These are phyloP conservation scores for Cenococcum geophilum DNA, from an alignment of 495 filamentous ascomycete genomes.

Conservation along the genomic window DNA sequence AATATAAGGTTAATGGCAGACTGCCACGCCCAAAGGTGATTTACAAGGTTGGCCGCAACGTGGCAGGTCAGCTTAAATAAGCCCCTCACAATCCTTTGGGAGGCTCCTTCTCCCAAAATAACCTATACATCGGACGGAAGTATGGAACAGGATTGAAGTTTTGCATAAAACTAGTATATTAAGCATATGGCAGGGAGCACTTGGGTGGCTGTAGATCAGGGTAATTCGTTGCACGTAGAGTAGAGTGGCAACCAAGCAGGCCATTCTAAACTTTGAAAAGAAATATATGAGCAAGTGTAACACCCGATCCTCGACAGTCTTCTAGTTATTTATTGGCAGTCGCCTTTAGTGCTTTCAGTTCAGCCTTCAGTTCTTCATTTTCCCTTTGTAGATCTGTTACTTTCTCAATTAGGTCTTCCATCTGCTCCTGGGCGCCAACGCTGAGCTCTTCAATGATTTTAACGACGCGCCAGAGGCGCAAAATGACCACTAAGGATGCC, in stretches of 20 bases:
- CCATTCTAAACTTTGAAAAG: too few species aligned
- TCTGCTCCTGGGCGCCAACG: constrained; percentile 51
- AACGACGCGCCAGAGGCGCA: constrained; percentile 63
- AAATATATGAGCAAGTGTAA: too few species aligned
- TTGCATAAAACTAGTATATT: neutral
- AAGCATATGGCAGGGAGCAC: neutral
- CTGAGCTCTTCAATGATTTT: constrained; percentile 62
- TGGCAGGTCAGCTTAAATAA: constrained; percentile 1
- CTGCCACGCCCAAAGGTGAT: constrained; percentile 12
- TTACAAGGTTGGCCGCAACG: constrained; percentile 18
- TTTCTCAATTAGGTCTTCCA: constrained; percentile 42
- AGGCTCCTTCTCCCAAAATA: too few species aligned
- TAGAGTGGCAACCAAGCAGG: neutral
- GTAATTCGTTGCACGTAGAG: neutral
- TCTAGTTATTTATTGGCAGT: neutral
- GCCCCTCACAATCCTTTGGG: neutral
- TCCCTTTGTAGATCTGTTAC: constrained; percentile 44
- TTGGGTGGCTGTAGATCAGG: neutral
- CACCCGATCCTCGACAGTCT: neutral
- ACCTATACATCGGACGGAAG: too few species aligned
- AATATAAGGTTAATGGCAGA: constrained; percentile 12
- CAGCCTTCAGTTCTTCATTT: constrained; percentile 42
- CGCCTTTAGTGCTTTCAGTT: constrained; percentile 35
- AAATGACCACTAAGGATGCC: constrained; percentile 54
- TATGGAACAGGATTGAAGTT: neutral